Conservation (phyloP, 1,284 basidiomycete genomes). For the Schizophyllum amplum region DNA sequence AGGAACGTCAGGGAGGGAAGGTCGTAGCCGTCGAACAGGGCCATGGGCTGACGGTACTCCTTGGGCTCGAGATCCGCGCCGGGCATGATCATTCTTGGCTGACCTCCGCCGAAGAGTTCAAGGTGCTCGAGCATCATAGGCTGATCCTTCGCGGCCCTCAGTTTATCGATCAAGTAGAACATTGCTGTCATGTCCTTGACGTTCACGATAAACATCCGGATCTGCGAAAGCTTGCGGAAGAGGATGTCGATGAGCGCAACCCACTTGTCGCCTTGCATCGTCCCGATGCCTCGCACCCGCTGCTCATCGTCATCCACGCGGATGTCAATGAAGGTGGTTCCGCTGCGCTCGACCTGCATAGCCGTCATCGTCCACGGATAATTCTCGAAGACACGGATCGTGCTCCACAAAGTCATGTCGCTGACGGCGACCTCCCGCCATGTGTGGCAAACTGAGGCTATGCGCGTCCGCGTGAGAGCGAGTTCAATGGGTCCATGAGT, state of each 20-base stretch:
- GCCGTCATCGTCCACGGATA: slow-evolving; percentile 38
- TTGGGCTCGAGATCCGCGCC: slow-evolving; percentile 21
- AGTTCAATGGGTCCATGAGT: slow-evolving; percentile 21
- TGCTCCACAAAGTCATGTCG: slow-evolving; percentile 52
- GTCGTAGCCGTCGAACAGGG: slow-evolving; percentile 38
- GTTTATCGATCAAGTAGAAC: slow-evolving; percentile 37
- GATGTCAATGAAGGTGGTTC: slow-evolving; percentile 42
- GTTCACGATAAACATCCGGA: slow-evolving; percentile 48
- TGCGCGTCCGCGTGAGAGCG: slow-evolving; percentile 30
- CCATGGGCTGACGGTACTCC: slow-evolving; percentile 25
- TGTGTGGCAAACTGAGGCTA: slow-evolving; percentile 50
- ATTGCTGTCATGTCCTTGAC: slow-evolving; percentile 44
- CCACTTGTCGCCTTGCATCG: slow-evolving; percentile 35
- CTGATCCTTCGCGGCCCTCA: slow-evolving; percentile 27
- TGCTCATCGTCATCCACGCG: slow-evolving; percentile 29
- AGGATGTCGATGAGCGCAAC: slow-evolving; percentile 35
- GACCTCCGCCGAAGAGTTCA: slow-evolving; percentile 48
- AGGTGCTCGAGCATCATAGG: slow-evolving; percentile 40
- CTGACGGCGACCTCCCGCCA: slow-evolving; percentile 42
- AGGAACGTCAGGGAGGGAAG: slow-evolving; percentile 36
- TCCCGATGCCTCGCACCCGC: slow-evolving; percentile 5
- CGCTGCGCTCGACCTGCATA: slow-evolving; percentile 47
- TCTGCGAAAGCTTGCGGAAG: slow-evolving; percentile 37
- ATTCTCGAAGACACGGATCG: slow-evolving; percentile 46
- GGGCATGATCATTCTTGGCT: slow-evolving; percentile 30